These are phyloP conservation scores for Blastobotrys ciferrii DNA, from an alignment of 1,139 yeast genomes.

Conservation along the genomic window DNA sequence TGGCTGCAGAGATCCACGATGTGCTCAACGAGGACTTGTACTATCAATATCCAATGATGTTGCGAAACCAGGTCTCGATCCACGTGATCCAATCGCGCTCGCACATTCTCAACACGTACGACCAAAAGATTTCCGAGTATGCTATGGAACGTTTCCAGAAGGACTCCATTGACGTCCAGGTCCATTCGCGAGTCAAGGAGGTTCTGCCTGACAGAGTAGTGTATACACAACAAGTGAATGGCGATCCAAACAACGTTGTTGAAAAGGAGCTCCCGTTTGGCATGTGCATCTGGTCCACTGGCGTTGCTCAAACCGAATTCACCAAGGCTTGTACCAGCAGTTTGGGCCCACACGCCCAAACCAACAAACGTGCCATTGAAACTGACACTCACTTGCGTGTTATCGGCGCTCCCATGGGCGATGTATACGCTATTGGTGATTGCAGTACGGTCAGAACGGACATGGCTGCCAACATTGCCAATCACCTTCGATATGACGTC, in stretches of 20 bases:
- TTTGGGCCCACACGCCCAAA: constrained; percentile 46
- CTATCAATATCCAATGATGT: constrained; percentile 51
- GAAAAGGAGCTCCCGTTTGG: constrained; percentile 56
- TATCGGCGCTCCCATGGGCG: constrained; percentile 58
- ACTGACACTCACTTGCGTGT: constrained; percentile 65
- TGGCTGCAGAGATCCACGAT: constrained; percentile 64
- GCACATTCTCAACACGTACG: constrained; percentile 62
- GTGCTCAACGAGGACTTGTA: constrained; percentile 58
- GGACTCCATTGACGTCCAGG: constrained; percentile 56
- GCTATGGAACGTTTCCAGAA: constrained; percentile 58
- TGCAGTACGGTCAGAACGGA: constrained; percentile 62
- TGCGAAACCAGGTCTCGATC: constrained; percentile 58
- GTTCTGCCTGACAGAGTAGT: constrained; percentile 53
- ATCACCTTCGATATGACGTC: constrained; percentile 32
- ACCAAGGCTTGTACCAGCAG: constrained; percentile 48
- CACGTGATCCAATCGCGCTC: constrained; percentile 65
- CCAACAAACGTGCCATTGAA: constrained; percentile 59
- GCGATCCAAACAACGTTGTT: constrained; percentile 12
- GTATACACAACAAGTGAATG: constrained; percentile 42
- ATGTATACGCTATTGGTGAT: constrained; percentile 67
- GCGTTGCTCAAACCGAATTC: constrained; percentile 59
- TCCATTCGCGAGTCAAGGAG: constrained; percentile 58
- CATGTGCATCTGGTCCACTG: constrained; percentile 66
- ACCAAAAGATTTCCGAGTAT: constrained; percentile 56
- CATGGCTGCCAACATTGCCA: constrained; percentile 52